Conservation (phyloP, 768 basidiomycete genomes). For the Mrakia frigida region DNA sequence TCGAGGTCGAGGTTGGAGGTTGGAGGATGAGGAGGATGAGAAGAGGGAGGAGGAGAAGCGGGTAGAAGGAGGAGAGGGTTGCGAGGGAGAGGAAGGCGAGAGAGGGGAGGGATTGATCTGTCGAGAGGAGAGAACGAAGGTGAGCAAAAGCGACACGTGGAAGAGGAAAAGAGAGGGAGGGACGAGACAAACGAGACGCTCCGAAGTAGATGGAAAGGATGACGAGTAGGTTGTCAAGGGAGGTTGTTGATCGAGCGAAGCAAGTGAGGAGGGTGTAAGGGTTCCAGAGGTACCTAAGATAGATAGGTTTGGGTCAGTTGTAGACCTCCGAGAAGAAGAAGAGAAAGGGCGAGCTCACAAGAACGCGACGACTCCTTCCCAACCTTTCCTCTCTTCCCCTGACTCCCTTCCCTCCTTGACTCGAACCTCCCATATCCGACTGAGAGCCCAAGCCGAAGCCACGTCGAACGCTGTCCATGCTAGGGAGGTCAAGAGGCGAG, state of each 20-base stretch:
- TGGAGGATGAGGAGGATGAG: constrained; percentile 60
- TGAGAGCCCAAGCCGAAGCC: constrained; percentile 62
- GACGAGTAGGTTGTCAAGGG: constrained; percentile 69
- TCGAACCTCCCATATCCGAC: constrained; percentile 62
- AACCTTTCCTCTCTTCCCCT: constrained; percentile 46
- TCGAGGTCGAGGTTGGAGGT: constrained; percentile 49
- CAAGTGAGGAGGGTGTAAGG: constrained; percentile 79
- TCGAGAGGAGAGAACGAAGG: background rate
- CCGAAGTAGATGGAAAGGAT: constrained; percentile 67
- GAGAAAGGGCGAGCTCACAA: constrained; percentile 52
- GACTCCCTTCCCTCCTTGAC: constrained; percentile 45
- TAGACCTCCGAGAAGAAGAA: background rate
- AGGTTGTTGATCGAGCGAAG: constrained; percentile 73
- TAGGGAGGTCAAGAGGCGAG: constrained; percentile 51
- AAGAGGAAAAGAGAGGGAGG: background rate
- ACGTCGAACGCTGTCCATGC: constrained; percentile 66
- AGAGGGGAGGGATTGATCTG: constrained; percentile 58
- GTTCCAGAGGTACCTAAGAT: constrained; percentile 86
- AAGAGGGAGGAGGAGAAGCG: constrained; percentile 62
- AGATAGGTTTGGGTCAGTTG: no score
- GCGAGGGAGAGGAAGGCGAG: constrained; percentile 67
- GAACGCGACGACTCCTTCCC: constrained; percentile 61
- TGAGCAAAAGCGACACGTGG: constrained; percentile 7
- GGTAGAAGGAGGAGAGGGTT: constrained; percentile 66
- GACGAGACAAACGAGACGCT: background rate